Base-by-base conservation (phyloP, 2,329 filamentous ascomycete species). In the Penicillium sp. region DNA sequence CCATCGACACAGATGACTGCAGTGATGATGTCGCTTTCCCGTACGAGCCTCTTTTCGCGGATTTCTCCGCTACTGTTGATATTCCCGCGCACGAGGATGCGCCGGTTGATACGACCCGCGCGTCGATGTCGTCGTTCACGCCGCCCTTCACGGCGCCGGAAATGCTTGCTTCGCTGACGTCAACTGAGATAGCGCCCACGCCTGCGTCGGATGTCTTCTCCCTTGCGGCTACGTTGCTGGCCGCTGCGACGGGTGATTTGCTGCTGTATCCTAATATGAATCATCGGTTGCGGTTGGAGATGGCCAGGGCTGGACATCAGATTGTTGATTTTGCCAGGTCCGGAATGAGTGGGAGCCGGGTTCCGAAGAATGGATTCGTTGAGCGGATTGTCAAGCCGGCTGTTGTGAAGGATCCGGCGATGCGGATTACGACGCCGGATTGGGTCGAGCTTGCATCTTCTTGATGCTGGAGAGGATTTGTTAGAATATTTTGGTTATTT, bases 121-220 rank as follows among this genome's bases (percentile, higher is more conserved):
- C 63, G 4, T 63, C 65, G 5, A 66, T 76, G 52, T 76, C 75
- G 1, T 77, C 77, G 2, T 63, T 79, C 16, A 79, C 77, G 5
- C 74, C 74, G 1, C 76, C 76, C 1, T 80, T 78, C 50, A 74
- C 77, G 1, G 78, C 78, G 4, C 78, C 78, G 0, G 78, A 80
- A 51, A 67, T 79, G 6, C 70, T 79, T 4, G 60, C 69, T 13
- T 71, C 76, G 5, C 58, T 77, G 23, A 72, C 65, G 5, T 71
- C 75, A 2, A 68, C 71, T 1, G 69, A 67, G 13, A 65, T 67
- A 0, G 61, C 65, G 1, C 71, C 76, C 5, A 76, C 75, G 0
- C 68, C 73, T 1, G 69, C 74, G 2, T 76, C 76, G 10, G 78
- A 80, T 58, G 72, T 79, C 1, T 80, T 79, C 56, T 78, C 77